phyloP scores from a whole-genome alignment of 768 basidiomycete species.

The Suillus subalutaceus region DNA sequence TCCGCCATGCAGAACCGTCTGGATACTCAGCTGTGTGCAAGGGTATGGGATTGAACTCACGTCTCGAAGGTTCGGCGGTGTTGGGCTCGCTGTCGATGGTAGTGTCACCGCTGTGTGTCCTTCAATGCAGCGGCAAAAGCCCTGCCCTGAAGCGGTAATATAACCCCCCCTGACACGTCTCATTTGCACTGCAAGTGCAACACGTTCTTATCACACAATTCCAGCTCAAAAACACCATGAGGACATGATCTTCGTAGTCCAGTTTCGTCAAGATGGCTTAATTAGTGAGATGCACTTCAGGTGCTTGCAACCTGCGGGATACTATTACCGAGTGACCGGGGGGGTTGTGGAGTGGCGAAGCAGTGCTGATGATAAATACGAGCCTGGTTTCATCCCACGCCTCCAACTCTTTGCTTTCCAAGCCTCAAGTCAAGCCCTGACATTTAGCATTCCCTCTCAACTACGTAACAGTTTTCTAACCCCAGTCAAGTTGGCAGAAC shows the following conservation, averaged over 20 bases:
- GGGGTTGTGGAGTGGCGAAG: constrained; percentile 11
- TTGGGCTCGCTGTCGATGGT: constrained; percentile 22
- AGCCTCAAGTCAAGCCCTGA: background rate
- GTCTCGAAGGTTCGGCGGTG: constrained; percentile 34
- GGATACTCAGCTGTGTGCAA: background rate
- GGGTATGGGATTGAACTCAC: constrained; percentile 34
- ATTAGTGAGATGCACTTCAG: background rate
- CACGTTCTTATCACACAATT: constrained; percentile 10
- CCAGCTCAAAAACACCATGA: constrained; percentile 7
- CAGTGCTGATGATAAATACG: constrained; percentile 16
- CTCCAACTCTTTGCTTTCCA: background rate
- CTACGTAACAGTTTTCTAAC: constrained; percentile 3
- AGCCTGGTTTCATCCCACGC: background rate
- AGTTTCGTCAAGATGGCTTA: background rate
- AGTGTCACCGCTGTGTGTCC: constrained; percentile 13
- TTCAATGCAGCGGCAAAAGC: background rate
- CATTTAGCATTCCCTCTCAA: background rate
- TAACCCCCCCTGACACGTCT: constrained; percentile 16
- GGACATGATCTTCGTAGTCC: background rate
- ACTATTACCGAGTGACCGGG: background rate
- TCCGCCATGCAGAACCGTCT: background rate
- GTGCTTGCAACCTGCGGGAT: background rate
- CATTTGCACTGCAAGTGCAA: constrained; percentile 21
- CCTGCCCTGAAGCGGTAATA: constrained; percentile 31
- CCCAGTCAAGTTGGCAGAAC: constrained; percentile 78